Base-by-base conservation (phyloP, 208 protist genomes). In the Trypanosoma vivax region DNA sequence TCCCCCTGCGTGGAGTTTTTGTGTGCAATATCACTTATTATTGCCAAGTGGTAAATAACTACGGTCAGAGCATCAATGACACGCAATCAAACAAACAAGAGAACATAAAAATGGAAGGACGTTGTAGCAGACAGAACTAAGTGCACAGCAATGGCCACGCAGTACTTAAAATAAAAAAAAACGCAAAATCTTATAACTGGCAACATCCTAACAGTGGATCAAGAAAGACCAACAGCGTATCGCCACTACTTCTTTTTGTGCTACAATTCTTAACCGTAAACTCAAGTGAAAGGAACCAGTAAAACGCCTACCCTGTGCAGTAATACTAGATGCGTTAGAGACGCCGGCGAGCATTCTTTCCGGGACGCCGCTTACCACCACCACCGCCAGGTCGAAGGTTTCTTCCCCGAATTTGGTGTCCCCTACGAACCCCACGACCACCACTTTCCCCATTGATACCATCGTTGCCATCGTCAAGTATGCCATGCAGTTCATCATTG, bases 331-430 rank as follows among this genome's bases (percentile, higher is more conserved):
- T 11, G 0, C 31, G 37, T 80, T 62, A 81, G 7, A 50, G 64
- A 50, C 80, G 70, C 13, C 61, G 66, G 40, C 88, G 80, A 19
- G 83, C 76, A 47, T 92, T 95, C 78, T 95, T 95, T 9, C 88
- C 88, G 6, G 88, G 88, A n/a, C 88, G 76, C 46, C 88, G 85
- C 65, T 61, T 85, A 11, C 47, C 64, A 25, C 52, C 72, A 25
- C 24, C 34, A 27, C 86, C 78, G 9, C 71, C 71, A 27, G 87
- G 87, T 13, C 70, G 76, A 2, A 90, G 43, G 47, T 75, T 84
- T 41, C 68, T 66, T 2, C 46, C 31, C 24, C 48, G 42, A 14
- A 5, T 52, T 48, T 37, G 58, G 55, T 60, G 30, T 14, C 37
- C 13, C 5, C 18, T 11, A 41, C 45, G 33, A 39, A 14, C 43